Evolutionary conservation across 108 stramenopile species (phyloP), one percentile per base, ranked within the genome.

Genomic region (Schizochytrium sp.): DNA sequence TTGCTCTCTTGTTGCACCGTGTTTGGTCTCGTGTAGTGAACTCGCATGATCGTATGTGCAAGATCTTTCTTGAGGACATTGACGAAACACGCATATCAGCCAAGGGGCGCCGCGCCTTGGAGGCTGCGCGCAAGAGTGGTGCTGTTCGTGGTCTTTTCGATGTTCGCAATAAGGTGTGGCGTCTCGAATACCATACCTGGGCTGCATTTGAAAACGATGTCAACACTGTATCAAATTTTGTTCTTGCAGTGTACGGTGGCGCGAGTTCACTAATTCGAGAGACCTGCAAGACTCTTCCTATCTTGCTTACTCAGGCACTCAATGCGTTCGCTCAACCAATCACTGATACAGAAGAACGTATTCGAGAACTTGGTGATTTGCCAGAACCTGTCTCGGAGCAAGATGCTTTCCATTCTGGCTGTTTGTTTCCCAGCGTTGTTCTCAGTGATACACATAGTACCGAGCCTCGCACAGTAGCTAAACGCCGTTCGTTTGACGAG

Each of bases 1-100:
- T 83, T 17, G 76, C 76, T n/a, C 47, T 38, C 15, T 40, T 55
- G 5, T 55, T 83, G 76, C 76, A 83, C 13, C 76, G 76, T 28
- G 76, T 83, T 40, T 83, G 76, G 76, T 55, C 50, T 8, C 47
- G 76, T n/a, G 76, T 50, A 5, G 76, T 83, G 8, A 83, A 83
- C 28, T 10, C 50, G 28, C 76, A 83, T 50, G 76, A 83, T 55
- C 76, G 53, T 53, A 10, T 83, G 8, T 83, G 76, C 53, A 56
- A 83, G 28, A 83, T 83, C 1, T 83, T 83, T 28, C 53, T 83
- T 10, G 76, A 49, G 47, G 76, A 55, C 50, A 28, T 42, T 7
- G 76, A 83, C 76, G 15, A 44, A 5, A 15, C 64, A 5, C 12
- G 5, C 64, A 44, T 69, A 44, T 44, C 64, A 44, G 42, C 12